Evolutionary conservation across 164 flowering plant genomes (phyloP).

Genomic region (Magnolia sinica): DNA sequence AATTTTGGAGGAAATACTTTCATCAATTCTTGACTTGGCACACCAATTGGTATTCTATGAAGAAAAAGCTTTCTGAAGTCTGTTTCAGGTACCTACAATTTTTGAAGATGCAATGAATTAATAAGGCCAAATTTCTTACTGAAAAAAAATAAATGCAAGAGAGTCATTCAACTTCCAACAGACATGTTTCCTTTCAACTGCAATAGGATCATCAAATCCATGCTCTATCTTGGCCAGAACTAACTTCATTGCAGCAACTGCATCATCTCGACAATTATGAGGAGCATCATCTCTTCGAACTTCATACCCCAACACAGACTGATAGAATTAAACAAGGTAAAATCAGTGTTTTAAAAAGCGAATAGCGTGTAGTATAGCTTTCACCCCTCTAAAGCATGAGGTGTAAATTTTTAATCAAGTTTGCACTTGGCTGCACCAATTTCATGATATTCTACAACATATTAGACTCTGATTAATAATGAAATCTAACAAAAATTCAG

Average conservation of each 20-base stretch:
- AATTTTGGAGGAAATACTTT: slow-evolving; percentile 14
- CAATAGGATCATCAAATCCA: slow-evolving; percentile 40
- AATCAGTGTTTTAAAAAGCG: not conserved
- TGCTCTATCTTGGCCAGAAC: slow-evolving; percentile 63
- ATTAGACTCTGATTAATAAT: too few species aligned
- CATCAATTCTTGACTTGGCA: slow-evolving; percentile 8
- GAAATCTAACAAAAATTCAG: too few species aligned
- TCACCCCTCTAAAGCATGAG: too few species aligned
- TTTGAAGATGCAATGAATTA: not conserved
- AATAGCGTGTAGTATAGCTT: too few species aligned
- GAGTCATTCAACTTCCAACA: not conserved
- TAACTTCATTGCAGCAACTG: slow-evolving; percentile 85
- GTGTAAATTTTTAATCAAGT: too few species aligned
- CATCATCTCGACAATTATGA: slow-evolving; percentile 91
- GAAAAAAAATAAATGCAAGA: not conserved
- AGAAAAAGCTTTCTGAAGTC: slow-evolving; percentile 50
- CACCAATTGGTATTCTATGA: slow-evolving; percentile 10
- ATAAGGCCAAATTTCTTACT: not conserved
- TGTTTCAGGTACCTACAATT: slow-evolving; percentile 37
- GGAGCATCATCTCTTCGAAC: slow-evolving; percentile 59
- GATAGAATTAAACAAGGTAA: slow-evolving; percentile 5
- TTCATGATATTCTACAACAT: too few species aligned
- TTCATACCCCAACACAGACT: slow-evolving; percentile 75
- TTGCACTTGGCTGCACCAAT: too few species aligned
- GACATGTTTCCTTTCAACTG: slow-evolving; percentile 21